These are phyloP conservation scores for Balakata baccata DNA, from an alignment of 345 rosid species.

Conservation along the genomic window DNA sequence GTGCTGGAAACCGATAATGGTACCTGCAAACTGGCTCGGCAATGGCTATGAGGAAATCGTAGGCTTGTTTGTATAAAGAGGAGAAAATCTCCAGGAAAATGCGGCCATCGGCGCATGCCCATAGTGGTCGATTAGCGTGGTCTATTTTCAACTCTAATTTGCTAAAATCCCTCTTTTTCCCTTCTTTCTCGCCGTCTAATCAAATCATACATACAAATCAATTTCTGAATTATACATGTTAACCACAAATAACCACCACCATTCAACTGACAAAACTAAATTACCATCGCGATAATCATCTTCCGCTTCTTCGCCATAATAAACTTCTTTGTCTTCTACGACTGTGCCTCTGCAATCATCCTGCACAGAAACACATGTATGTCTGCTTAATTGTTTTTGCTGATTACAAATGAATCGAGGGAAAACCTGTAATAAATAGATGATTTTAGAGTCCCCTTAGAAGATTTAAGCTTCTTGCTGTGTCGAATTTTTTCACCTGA, in stretches of 20 bases:
- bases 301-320: conserved; percentile 51
- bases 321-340: conserved; percentile 47
- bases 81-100: conserved; percentile 85
- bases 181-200: conserved; percentile 52
- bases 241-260: neutral
- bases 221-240: neutral
- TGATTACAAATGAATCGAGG: neutral
- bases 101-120: conserved; percentile 96
- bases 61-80: conserved; percentile 85
- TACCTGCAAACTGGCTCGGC: conserved; percentile 99
- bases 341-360: conserved; percentile 52
- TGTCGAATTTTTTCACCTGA: conserved; percentile 73
- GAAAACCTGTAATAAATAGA: neutral
- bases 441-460: conserved; percentile 41
- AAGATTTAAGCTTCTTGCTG: conserved; percentile 54
- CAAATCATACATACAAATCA: conserved; percentile 4
- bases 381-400: neutral
- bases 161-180: conserved; percentile 64
- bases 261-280: neutral
- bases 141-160: conserved; percentile 76
- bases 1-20: neutral
- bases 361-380: conserved; percentile 31
- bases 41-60: conserved; percentile 90
- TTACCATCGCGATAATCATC: conserved; percentile 73
- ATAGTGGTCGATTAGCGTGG: conserved; percentile 76